Percentiles rank a stretch among this genome's conserved stretches.
Evolutionary conservation across 2,329 filamentous ascomycete species (phyloP).

Genomic region (Claviceps cyperi): DNA sequence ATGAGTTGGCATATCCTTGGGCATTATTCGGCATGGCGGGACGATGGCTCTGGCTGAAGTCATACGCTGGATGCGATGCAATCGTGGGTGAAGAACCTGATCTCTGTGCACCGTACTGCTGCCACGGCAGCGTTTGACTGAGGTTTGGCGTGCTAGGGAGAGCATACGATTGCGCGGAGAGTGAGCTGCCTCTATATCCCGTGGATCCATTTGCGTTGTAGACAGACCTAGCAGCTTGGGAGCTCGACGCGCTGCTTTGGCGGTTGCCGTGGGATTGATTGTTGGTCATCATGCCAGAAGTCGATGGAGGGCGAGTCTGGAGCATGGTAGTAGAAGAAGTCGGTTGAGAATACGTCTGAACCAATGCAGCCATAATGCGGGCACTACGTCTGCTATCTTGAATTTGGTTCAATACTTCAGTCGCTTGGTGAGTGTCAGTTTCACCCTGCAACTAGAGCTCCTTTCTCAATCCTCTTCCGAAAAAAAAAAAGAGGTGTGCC

Average conservation of each 20-base stretch:
- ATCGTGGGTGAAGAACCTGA: slow-evolving; percentile 31
- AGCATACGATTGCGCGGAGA: slow-evolving; percentile 60
- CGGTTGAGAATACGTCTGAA: slow-evolving; percentile 68
- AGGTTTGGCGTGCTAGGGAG: slow-evolving; percentile 59
- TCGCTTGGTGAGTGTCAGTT: background rate
- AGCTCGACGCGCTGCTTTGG: slow-evolving; percentile 30
- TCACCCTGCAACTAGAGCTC: background rate
- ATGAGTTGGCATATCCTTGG: slow-evolving; percentile 22
- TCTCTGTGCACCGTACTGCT: slow-evolving; percentile 33
- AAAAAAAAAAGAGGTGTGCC: background rate
- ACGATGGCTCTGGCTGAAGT: slow-evolving; percentile 11
- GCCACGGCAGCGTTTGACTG: slow-evolving; percentile 38
- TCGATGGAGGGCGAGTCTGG: slow-evolving; percentile 53
- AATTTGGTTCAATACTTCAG: background rate
- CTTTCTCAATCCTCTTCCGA: background rate
- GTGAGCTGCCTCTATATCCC: slow-evolving; percentile 40
- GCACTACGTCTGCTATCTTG: background rate
- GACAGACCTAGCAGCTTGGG: slow-evolving; percentile 18
- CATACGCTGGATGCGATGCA: slow-evolving; percentile 18
- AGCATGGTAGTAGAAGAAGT: slow-evolving; percentile 61
- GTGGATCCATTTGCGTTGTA: slow-evolving; percentile 20
- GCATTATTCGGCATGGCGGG: slow-evolving; percentile 19
- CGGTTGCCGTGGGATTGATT: slow-evolving; percentile 35
- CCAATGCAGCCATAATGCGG: slow-evolving; percentile 65
- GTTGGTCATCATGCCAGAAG: slow-evolving; percentile 30